Evolutionary conservation across 1,284 basidiomycete species (phyloP).

Genomic region (Ganoderma leucocontextum): DNA sequence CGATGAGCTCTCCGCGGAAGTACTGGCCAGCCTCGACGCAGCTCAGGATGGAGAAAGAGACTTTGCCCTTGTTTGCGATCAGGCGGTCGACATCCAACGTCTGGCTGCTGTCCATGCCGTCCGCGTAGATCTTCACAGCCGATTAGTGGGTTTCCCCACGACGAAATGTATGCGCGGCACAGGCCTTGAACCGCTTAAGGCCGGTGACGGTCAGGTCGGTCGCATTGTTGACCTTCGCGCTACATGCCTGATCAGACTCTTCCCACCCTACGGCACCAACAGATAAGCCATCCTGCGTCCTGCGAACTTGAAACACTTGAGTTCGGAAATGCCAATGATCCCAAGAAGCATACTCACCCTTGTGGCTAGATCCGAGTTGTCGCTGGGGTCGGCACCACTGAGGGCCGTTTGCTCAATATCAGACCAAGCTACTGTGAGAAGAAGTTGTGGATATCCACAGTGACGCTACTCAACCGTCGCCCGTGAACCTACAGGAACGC

Average conservation of each 20-base stretch:
- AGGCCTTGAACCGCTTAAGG: slow-evolving; percentile 67
- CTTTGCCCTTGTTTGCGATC: slow-evolving; percentile 61
- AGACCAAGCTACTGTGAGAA: not conserved
- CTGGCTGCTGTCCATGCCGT: slow-evolving; percentile 48
- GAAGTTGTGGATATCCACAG: slow-evolving; percentile 33
- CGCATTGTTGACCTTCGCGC: slow-evolving; percentile 55
- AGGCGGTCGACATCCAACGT: slow-evolving; percentile 58
- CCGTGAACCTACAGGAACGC: slow-evolving; percentile 56
- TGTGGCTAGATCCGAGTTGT: slow-evolving; percentile 59
- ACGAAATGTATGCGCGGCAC: not conserved
- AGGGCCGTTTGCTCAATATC: slow-evolving; percentile 38
- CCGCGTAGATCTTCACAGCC: slow-evolving; percentile 47
- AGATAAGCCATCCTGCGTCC: slow-evolving; percentile 63
- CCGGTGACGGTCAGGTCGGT: slow-evolving; percentile 56
- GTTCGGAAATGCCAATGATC: not conserved
- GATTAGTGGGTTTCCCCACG: not conserved
- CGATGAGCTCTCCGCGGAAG: slow-evolving; percentile 61
- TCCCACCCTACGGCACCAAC: slow-evolving; percentile 41
- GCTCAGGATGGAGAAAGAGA: slow-evolving; percentile 57
- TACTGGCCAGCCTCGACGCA: slow-evolving; percentile 60
- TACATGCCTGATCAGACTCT: slow-evolving; percentile 29
- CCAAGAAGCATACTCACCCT: slow-evolving; percentile 38
- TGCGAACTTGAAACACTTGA: slow-evolving; percentile 4
- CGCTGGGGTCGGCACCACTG: slow-evolving; percentile 51
- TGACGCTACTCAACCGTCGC: slow-evolving; percentile 65